Base-by-base conservation (phyloP, 768 basidiomycete genomes). In the Suillus decipiens region DNA sequence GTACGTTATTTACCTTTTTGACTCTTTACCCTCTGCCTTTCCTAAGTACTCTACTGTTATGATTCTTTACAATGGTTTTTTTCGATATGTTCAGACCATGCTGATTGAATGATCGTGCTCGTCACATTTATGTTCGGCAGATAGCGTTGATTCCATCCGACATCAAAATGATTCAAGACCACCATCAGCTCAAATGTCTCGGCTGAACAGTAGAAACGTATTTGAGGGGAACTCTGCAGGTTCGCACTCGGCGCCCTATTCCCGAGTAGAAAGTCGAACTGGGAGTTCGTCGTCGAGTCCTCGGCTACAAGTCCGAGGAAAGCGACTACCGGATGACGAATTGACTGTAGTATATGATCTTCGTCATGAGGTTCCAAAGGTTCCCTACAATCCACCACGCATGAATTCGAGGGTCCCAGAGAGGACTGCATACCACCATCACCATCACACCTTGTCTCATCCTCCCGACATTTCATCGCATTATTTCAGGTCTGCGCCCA, bases 241-340 rank as follows among this genome's bases (percentile, higher is more conserved):
- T 50, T 71, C 79, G 31, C 64, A 72, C 10, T 82, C 81, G 12
- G 68, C 71, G 8, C 73, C 81, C 5, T 81, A 83, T 6, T 84
- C 84, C 15, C 76, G 78, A 59, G 69, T 73, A 34, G 79, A 81
- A 51, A 84, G 83, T 53, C 76, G 77, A 54, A 76, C 80, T 0
- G 80, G 77, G 37, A 84, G 82, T 68, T 72, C 78, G 22, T 79
- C 81, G 5, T 84, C 85, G 12, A 86, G 85, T 61, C 85, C 85
- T 15, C 77, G 72, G 50, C 57, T 78, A 15, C 72, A 72, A 62
- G 58, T 77, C 43, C 76, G 81, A 64, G 79, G 76, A 24, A 75
- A 78, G 63, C 73, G 79, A 19, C 68, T 85, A 50, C 81, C 80
- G 0, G 75, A 70, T 2, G 84, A 85, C 42, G 74, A 78, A n/a